Evolutionary conservation across 2,329 filamentous ascomycete genomes (phyloP).

Genomic region (Exserohilum turcica): DNA sequence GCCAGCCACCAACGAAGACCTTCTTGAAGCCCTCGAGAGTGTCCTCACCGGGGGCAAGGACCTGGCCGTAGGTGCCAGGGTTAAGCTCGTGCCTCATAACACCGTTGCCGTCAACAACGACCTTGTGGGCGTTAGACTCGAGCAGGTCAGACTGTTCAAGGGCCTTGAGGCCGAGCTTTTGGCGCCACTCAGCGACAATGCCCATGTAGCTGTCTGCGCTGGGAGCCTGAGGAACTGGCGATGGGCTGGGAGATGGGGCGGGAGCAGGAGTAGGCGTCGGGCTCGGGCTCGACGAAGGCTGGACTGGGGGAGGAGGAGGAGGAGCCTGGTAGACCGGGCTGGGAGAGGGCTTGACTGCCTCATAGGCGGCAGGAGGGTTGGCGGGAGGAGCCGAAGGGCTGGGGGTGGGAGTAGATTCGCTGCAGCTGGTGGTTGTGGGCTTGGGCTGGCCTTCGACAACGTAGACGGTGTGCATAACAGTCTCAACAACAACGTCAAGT

Average conservation of each 20-base stretch:
- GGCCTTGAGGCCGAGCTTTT: slow-evolving; percentile 31
- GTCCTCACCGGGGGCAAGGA: slow-evolving; percentile 36
- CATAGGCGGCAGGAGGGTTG: neutral
- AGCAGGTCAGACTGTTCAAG: slow-evolving; percentile 29
- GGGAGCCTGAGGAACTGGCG: slow-evolving; percentile 16
- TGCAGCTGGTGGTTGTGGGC: slow-evolving; percentile 1
- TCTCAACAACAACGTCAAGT: slow-evolving; percentile 35
- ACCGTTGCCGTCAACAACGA: slow-evolving; percentile 31
- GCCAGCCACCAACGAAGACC: slow-evolving; percentile 44
- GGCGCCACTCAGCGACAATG: slow-evolving; percentile 35
- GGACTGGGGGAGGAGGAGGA: no score
- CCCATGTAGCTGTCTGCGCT: slow-evolving; percentile 31
- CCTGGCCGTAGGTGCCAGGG: slow-evolving; percentile 36
- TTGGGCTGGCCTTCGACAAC: slow-evolving; percentile 22
- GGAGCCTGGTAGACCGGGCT: neutral
- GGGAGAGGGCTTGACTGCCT: slow-evolving; percentile 9
- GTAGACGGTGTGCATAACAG: slow-evolving; percentile 35
- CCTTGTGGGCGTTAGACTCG: slow-evolving; percentile 33
- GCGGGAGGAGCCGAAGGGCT: slow-evolving; percentile 3
- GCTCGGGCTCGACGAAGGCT: slow-evolving; percentile 10
- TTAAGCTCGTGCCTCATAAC: slow-evolving; percentile 42
- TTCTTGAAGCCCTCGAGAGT: slow-evolving; percentile 26
- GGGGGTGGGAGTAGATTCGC: neutral
- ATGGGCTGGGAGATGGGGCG: neutral
- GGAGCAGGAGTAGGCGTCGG: slow-evolving; percentile 15